A percentile compares a stretch with the other conserved stretches of the same genome.
phyloP scores from a whole-genome alignment of 2,329 filamentous ascomycete species.

The Verticillium longisporum region DNA sequence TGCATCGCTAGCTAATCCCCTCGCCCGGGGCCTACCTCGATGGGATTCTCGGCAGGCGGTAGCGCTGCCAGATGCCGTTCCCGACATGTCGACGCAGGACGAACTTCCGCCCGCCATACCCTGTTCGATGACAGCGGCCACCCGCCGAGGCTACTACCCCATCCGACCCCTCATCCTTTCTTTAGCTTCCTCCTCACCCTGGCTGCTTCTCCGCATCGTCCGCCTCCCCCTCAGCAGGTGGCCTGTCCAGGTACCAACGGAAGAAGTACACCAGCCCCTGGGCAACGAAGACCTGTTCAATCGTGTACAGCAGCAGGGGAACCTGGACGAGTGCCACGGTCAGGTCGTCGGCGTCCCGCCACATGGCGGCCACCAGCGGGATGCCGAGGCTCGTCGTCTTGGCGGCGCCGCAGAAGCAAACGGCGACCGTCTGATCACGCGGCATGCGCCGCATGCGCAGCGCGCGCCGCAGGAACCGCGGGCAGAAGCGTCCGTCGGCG shows the following conservation, averaged over 20 bases:
- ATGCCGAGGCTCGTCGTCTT: constrained; percentile 68
- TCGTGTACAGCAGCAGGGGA: constrained; percentile 55
- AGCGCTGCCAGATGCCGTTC: neutral
- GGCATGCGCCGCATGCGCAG: constrained; percentile 46
- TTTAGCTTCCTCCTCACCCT: constrained; percentile 13
- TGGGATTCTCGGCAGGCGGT: neutral
- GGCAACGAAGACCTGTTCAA: constrained; percentile 46
- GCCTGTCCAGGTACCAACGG: constrained; percentile 32
- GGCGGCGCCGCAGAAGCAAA: constrained; percentile 67
- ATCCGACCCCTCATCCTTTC: neutral
- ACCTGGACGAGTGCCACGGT: constrained; percentile 55
- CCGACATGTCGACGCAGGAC: neutral
- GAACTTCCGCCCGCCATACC: neutral
- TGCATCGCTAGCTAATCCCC: neutral
- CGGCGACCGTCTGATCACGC: constrained; percentile 57
- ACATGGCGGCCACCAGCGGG: constrained; percentile 63
- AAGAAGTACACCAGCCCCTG: constrained; percentile 40
- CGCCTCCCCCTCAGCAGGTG: neutral
- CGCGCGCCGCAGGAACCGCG: constrained; percentile 19
- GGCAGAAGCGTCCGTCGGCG: constrained; percentile 18
- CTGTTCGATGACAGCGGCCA: neutral
- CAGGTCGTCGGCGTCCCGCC: constrained; percentile 44
- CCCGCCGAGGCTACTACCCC: neutral
- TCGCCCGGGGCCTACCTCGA: neutral
- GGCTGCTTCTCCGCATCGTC: constrained; percentile 5